phyloP scores from a whole-genome alignment of 495 filamentous ascomycete species.

The Xylaria longipes region DNA sequence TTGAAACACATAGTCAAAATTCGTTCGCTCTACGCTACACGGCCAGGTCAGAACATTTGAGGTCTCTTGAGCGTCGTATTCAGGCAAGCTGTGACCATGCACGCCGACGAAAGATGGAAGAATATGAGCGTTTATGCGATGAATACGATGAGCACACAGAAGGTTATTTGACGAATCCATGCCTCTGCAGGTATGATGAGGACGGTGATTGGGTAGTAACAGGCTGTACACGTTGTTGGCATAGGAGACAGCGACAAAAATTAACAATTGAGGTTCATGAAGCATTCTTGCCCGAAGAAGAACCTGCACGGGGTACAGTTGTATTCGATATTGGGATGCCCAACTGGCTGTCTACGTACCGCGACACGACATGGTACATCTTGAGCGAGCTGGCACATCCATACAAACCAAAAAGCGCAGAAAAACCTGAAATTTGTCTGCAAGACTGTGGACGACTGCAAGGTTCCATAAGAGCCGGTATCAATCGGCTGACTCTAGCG shows the following conservation, averaged over 20 bases:
- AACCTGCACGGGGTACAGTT: slow-evolving; percentile 36
- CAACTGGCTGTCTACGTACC: slow-evolving; percentile 46
- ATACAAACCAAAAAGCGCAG: neutral
- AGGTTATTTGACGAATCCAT: slow-evolving; percentile 39
- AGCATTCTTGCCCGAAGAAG: slow-evolving; percentile 49
- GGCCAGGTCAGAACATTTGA: slow-evolving; percentile 41
- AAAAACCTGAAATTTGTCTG: slow-evolving; percentile 31
- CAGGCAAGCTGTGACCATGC: slow-evolving; percentile 22
- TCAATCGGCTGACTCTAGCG: slow-evolving; percentile 35
- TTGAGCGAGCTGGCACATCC: slow-evolving; percentile 33
- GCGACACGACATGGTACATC: slow-evolving; percentile 55
- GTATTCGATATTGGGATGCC: slow-evolving; percentile 56
- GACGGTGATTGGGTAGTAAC: slow-evolving; percentile 43
- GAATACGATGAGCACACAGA: slow-evolving; percentile 49
- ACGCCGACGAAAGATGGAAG: slow-evolving; percentile 43
- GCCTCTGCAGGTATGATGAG: slow-evolving; percentile 30
- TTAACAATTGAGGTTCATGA: slow-evolving; percentile 54
- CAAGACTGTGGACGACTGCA: slow-evolving; percentile 30
- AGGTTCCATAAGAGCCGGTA: slow-evolving; percentile 11
- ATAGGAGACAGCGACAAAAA: slow-evolving; percentile 30
- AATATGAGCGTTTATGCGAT: slow-evolving; percentile 44
- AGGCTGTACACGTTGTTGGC: slow-evolving; percentile 34
- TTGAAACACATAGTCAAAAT: slow-evolving; percentile 43
- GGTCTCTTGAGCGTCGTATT: slow-evolving; percentile 42
- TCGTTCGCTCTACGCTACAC: slow-evolving; percentile 58